Base-by-base conservation (phyloP, 768 basidiomycete species). In the Sistotremastrum niveocremeum region DNA sequence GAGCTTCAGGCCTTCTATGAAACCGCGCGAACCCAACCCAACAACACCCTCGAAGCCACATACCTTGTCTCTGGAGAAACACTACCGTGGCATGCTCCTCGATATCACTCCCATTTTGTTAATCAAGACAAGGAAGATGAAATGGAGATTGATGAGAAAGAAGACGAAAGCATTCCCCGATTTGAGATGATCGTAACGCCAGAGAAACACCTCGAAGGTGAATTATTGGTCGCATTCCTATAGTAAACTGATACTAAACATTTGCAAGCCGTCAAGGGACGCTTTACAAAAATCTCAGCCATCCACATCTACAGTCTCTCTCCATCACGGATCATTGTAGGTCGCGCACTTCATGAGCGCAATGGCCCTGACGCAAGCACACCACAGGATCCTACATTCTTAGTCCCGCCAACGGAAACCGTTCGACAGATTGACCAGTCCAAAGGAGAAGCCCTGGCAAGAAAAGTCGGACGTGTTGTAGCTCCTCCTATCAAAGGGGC, bases 261-360 rank as follows among this genome's bases (percentile, higher is more conserved):
- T 20, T 20, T 41, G 31, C 11, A n/a, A 56, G 85, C 55, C 46
- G 67, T 72, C 0, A 78, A 72, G 57, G 58, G 66, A 3, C 67
- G 70, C 42, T 85, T 79, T 52, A 52, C 57, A 1, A 68, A 65
- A 29, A 52, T 84, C n/a, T 56, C 68, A 50, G 73, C 73, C 1
- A 64, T 78, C 9, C 76, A 83, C 52, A 61, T 89, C 6, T 88
- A 89, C 59, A 76, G 81, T 55, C 56, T 89, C 32, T 77, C 84
- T 0, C 79, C 84, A 1, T 72, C 77, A 1, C 71, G 68, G 4
- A 57, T 87, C 36, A 68, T 65, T 29, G 83, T 78, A 57, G 45
- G 79, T 65, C n/a, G 31, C 32, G n/a, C 28, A 8, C 9, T 36
- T 2, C 30, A 34, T 32, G 49, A 11, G 9, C 37, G 8, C 34